A percentile compares a stretch with the other conserved stretches of the same genome.
These are phyloP conservation scores for Septoria petroselini DNA, from an alignment of 2,329 filamentous ascomycete genomes.

Conservation along the genomic window DNA sequence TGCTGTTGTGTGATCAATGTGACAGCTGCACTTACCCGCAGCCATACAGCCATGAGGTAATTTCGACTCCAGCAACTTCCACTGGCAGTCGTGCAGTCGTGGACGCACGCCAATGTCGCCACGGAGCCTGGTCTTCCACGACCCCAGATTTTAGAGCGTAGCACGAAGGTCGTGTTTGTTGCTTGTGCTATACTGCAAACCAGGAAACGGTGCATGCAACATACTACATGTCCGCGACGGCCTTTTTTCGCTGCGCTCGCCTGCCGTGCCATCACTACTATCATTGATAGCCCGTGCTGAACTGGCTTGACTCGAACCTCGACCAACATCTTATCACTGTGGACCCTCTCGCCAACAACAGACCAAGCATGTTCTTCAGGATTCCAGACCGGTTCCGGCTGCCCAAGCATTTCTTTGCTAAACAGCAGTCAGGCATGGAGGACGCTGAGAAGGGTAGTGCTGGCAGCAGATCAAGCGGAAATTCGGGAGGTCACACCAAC, in stretches of 20 bases:
- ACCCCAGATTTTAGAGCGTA: background rate
- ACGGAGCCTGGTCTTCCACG: background rate
- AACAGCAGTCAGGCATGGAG: background rate
- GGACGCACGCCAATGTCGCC: background rate
- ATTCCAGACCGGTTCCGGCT: background rate
- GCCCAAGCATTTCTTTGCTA: slow-evolving; percentile 1
- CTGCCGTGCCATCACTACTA: background rate
- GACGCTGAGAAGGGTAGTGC: slow-evolving; percentile 8
- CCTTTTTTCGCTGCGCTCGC: too few relatives aligned
- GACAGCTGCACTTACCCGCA: slow-evolving; percentile 4
- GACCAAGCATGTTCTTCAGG: background rate
- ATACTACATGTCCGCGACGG: background rate
- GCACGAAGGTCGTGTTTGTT: background rate
- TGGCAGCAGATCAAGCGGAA: slow-evolving; percentile 2
- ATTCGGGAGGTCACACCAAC: slow-evolving; percentile 13
- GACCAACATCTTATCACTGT: background rate
- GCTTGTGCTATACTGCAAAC: slow-evolving; percentile 1
- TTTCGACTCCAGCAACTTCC: background rate
- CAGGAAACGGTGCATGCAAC: background rate
- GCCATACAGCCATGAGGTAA: slow-evolving; percentile 6
- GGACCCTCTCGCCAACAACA: background rate
- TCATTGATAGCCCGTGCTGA: background rate
- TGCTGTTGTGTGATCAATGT: background rate
- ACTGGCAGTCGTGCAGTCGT: background rate
- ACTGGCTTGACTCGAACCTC: too few relatives aligned